phyloP scores from a whole-genome alignment of 371 early-diverging fungal species.

The Sporodiniella umbellata region DNA sequence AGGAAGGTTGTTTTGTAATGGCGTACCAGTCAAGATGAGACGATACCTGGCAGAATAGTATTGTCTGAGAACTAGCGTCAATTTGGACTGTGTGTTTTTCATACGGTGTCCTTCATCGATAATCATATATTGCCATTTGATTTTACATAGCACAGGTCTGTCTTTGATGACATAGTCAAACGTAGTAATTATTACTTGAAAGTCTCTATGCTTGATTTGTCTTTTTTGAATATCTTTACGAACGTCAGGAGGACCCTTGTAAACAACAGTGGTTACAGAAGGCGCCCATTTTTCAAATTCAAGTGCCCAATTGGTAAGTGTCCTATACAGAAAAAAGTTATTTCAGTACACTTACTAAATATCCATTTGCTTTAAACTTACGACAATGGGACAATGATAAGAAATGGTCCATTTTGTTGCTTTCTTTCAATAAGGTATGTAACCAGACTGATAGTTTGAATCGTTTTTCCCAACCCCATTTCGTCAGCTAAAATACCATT shows the following conservation, averaged over 20 bases:
- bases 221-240: conserved; percentile 69
- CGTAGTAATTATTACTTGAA: conserved; percentile 96
- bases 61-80: conserved; percentile 79
- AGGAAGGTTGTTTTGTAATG: conserved; percentile 99
- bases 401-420: conserved; percentile 88
- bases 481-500: conserved; percentile 99
- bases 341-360: background rate
- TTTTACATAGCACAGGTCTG: conserved; percentile 73
- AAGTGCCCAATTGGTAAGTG: conserved; percentile 94
- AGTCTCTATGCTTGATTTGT: conserved; percentile 73
- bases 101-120: conserved; percentile 99
- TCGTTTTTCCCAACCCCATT: conserved; percentile 97
- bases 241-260: conserved; percentile 81
- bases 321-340: no score
- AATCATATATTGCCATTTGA: conserved; percentile 95
- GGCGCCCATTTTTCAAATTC: conserved; percentile 99
- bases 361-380: conserved; percentile 35
- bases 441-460: conserved; percentile 97
- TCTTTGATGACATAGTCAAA: conserved; percentile 98
- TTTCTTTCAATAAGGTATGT: conserved; percentile 92
- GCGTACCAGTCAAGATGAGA: conserved; percentile 98
- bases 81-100: conserved; percentile 92
- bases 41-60: conserved; percentile 88
- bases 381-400: conserved; percentile 94
- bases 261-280: conserved; percentile 80